Evolutionary conservation across 352 stramenopile genomes (phyloP).

Genomic region (Phytophthora melonis): DNA sequence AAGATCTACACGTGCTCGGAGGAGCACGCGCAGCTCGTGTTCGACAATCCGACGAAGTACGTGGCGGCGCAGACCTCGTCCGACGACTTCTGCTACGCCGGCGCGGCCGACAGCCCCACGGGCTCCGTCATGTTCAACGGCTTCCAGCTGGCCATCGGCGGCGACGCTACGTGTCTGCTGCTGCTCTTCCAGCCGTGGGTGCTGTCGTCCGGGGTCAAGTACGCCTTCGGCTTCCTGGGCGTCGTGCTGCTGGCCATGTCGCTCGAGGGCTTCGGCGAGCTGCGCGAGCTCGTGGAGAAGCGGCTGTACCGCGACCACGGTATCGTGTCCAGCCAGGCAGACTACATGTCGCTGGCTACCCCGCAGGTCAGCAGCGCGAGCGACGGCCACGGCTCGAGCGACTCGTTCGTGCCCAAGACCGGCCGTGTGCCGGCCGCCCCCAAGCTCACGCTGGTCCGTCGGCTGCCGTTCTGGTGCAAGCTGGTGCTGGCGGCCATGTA

Average conservation of each 20-base stretch:
- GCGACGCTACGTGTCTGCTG: conserved; percentile 66
- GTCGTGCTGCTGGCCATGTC: conserved; percentile 73
- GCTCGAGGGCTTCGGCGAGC: conserved; percentile 70
- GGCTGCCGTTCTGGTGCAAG: conserved; percentile 70
- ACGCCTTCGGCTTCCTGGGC: conserved; percentile 80
- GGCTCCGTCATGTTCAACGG: conserved; percentile 89
- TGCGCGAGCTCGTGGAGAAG: conserved; percentile 56
- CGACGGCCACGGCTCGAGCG: conserved; percentile 4
- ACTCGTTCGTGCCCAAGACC: conserved; percentile 36
- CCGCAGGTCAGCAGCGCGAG: conserved; percentile 35
- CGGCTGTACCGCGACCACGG: conserved; percentile 65
- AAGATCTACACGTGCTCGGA: conserved; percentile 84
- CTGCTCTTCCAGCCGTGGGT: conserved; percentile 88
- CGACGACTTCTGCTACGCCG: conserved; percentile 66
- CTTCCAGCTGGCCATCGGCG: conserved; percentile 78
- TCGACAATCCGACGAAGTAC: conserved; percentile 57
- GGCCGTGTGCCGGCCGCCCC: conserved; percentile 30
- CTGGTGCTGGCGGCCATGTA: conserved; percentile 68
- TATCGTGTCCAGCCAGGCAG: conserved; percentile 62
- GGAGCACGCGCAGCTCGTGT: conserved; percentile 64
- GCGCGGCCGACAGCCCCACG: conserved; percentile 41
- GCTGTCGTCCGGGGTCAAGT: conserved; percentile 70
- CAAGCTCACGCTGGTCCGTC: conserved; percentile 57
- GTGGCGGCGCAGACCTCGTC: conserved; percentile 41
- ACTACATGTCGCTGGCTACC: conserved; percentile 64